Evolutionary conservation across 257 asterid genomes (phyloP).

Genomic region (Prunella vulgaris): DNA sequence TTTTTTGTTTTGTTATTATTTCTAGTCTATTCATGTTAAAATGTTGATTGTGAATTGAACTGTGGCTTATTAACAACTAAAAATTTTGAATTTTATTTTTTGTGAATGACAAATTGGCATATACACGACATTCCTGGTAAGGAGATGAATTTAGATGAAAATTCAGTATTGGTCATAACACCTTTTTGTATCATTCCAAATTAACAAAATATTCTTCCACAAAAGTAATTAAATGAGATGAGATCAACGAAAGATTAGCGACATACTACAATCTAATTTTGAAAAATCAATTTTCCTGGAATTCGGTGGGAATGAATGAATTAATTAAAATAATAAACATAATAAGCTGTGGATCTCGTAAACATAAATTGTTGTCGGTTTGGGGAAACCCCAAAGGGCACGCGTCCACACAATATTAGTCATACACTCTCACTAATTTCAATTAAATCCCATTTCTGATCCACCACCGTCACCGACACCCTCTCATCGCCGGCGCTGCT

Average conservation of each 20-base stretch:
- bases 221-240: too few species aligned
- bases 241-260: too few species aligned
- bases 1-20: too few species aligned
- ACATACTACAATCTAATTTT: background rate
- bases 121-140: background rate
- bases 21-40: too few species aligned
- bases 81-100: too few species aligned
- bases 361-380: constrained; percentile 30
- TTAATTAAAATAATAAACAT: too few species aligned
- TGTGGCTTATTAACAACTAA: too few species aligned
- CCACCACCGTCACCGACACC: background rate
- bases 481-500: constrained; percentile 10
- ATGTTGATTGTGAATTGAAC: too few species aligned
- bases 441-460: background rate
- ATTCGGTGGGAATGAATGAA: too few species aligned
- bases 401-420: constrained; percentile 27
- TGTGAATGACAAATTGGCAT: background rate
- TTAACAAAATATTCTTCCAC: background rate
- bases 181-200: background rate
- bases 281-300: background rate
- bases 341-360: background rate
- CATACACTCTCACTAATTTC: background rate
- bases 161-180: background rate
- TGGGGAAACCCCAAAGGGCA: constrained; percentile 16
- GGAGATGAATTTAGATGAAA: background rate